Conservation (phyloP, 352 stramenopile species). For the Globisporangium carolinianum region DNA sequence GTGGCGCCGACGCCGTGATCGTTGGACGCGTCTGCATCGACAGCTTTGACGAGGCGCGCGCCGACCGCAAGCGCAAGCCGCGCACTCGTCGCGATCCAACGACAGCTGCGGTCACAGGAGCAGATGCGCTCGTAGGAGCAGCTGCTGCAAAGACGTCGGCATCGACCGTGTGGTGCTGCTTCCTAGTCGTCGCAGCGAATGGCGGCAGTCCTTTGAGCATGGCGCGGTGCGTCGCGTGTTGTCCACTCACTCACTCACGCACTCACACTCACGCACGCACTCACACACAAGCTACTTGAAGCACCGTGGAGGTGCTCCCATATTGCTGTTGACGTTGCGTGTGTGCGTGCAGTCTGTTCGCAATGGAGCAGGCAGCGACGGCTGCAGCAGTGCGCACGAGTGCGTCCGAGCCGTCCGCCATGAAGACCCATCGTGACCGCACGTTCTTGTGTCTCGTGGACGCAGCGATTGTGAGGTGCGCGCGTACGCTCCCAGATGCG, state of each 20-base stretch:
- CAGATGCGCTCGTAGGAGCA: not conserved
- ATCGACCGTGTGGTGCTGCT: slow-evolving; percentile 18
- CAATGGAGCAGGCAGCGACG: slow-evolving; percentile 30
- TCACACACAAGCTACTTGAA: not conserved
- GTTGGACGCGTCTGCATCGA: slow-evolving; percentile 19
- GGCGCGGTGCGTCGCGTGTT: slow-evolving; percentile 17
- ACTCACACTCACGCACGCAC: too few relatives aligned
- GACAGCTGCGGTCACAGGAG: too few relatives aligned
- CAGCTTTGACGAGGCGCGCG: slow-evolving; percentile 32
- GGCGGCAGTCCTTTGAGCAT: slow-evolving; percentile 21
- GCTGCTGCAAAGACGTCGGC: too few relatives aligned
- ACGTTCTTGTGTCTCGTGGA: slow-evolving; percentile 45
- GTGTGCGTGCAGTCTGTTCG: slow-evolving; percentile 18
- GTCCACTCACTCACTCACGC: too few relatives aligned
- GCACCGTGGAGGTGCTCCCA: not conserved
- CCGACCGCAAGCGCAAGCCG: slow-evolving; percentile 35
- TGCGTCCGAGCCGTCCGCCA: not conserved
- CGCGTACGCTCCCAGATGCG: not conserved
- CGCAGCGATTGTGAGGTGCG: slow-evolving; percentile 41
- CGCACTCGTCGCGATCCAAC: slow-evolving; percentile 15
- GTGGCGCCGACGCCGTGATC: slow-evolving; percentile 18
- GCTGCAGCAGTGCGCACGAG: too few relatives aligned
- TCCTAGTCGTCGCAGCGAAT: slow-evolving; percentile 27
- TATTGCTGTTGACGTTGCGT: not conserved
- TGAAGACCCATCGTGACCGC: slow-evolving; percentile 4